These are phyloP conservation scores for Suillus clintonianus DNA, from an alignment of 768 basidiomycete species.

Conservation along the genomic window DNA sequence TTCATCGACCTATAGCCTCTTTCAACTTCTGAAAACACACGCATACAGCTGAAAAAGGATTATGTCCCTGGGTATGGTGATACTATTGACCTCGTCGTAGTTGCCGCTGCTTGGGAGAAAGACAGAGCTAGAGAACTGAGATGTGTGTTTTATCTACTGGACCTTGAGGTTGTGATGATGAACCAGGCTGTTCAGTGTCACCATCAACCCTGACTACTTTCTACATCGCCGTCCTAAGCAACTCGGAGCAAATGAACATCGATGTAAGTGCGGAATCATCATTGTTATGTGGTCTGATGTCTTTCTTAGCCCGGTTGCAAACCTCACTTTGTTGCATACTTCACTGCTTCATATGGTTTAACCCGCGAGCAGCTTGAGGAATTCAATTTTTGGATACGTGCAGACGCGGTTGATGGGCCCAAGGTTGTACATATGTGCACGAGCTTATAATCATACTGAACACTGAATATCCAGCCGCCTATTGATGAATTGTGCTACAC, in stretches of 20 bases:
- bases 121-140: slow-evolving; percentile 73
- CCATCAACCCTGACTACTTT: slow-evolving; percentile 77
- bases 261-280: slow-evolving; percentile 35
- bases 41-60: slow-evolving; percentile 68
- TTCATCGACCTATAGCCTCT: slow-evolving; percentile 12
- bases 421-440: neutral
- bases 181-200: slow-evolving; percentile 48
- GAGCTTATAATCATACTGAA: neutral
- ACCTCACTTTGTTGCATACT: slow-evolving; percentile 74
- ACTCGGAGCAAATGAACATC: slow-evolving; percentile 41
- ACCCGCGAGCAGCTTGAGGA: slow-evolving; percentile 67
- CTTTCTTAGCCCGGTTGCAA: slow-evolving; percentile 37
- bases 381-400: slow-evolving; percentile 62
- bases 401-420: slow-evolving; percentile 24
- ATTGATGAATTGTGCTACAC: slow-evolving; percentile 50
- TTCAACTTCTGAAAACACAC: neutral
- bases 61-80: slow-evolving; percentile 88
- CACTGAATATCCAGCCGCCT: slow-evolving; percentile 16
- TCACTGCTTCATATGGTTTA: slow-evolving; percentile 77
- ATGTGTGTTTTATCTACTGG: slow-evolving; percentile 45
- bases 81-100: slow-evolving; percentile 71
- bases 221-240: slow-evolving; percentile 69
- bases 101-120: slow-evolving; percentile 82
- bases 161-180: slow-evolving; percentile 3
- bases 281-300: neutral